Evolutionary conservation across 1,139 yeast species (phyloP).

Genomic region (Wickerhamomyces sp.): DNA sequence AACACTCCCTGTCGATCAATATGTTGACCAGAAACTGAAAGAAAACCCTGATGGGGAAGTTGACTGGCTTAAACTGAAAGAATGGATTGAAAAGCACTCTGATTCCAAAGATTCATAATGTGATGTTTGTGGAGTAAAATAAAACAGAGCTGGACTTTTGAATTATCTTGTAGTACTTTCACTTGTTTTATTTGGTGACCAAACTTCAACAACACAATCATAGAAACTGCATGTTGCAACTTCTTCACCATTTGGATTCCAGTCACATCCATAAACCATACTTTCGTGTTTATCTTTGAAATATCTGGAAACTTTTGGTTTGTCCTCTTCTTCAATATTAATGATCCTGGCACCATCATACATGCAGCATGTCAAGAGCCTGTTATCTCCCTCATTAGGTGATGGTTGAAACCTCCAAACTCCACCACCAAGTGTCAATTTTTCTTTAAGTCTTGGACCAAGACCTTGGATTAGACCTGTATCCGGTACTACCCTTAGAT

Average conservation of each 20-base stretch:
- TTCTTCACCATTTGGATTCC: constrained; percentile 47
- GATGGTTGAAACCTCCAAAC: constrained; percentile 87
- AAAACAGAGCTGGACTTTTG: background rate
- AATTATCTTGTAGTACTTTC: too few species aligned
- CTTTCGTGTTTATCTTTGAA: constrained; percentile 77
- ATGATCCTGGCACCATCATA: constrained; percentile 82
- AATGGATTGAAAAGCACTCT: constrained; percentile 50
- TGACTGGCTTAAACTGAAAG: constrained; percentile 48
- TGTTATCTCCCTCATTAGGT: constrained; percentile 34
- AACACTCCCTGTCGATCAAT: constrained; percentile 57
- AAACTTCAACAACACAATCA: constrained; percentile 73
- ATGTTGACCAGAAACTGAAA: constrained; percentile 34
- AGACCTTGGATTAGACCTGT: constrained; percentile 39
- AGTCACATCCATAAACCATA: constrained; percentile 95
- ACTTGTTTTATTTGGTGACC: constrained; percentile 39
- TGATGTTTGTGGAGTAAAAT: background rate
- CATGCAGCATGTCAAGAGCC: constrained; percentile 84
- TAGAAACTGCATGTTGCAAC: constrained; percentile 88
- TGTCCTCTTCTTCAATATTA: constrained; percentile 29
- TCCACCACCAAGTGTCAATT: constrained; percentile 76
- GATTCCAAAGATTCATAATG: constrained; percentile 18
- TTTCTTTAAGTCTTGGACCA: constrained; percentile 41
- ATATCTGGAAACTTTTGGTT: constrained; percentile 39
- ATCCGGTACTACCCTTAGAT: constrained; percentile 54
- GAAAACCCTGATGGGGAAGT: constrained; percentile 36